phyloP scores from a whole-genome alignment of 192 early-diverging fungal species.

The Haplosporangium gracile region DNA sequence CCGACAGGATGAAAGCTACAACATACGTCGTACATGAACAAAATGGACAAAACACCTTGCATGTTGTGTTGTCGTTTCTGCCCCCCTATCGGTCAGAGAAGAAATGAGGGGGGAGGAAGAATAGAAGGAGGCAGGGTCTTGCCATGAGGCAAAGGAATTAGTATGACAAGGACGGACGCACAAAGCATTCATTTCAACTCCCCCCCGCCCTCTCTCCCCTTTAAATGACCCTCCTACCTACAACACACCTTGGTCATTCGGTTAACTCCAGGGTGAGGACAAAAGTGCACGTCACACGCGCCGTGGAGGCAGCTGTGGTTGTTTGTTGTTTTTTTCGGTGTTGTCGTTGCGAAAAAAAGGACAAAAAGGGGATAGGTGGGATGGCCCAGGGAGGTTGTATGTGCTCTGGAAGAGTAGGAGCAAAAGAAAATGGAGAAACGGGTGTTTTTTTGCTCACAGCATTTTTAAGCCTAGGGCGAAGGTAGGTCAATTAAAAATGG shows the following conservation, averaged over 20 bases:
- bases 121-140: background rate
- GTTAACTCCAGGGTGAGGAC: no score
- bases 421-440: no score
- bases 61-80: no score
- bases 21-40: background rate
- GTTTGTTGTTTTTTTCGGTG: background rate
- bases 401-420: background rate
- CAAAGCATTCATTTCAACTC: background rate
- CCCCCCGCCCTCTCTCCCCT: no score
- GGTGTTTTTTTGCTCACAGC: no score
- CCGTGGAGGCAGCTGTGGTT: background rate
- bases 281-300: background rate
- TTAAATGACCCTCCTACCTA: no score
- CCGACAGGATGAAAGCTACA: background rate
- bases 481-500: no score
- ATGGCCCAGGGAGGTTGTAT: background rate
- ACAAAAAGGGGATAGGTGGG: background rate
- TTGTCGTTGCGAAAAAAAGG: background rate
- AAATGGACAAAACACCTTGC: background rate
- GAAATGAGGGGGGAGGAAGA: background rate
- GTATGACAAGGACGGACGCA: background rate
- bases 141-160: background rate
- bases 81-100: no score
- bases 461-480: no score
- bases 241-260: background rate